Conservation (phyloP, 345 rosid species). For the Populus nigra region DNA sequence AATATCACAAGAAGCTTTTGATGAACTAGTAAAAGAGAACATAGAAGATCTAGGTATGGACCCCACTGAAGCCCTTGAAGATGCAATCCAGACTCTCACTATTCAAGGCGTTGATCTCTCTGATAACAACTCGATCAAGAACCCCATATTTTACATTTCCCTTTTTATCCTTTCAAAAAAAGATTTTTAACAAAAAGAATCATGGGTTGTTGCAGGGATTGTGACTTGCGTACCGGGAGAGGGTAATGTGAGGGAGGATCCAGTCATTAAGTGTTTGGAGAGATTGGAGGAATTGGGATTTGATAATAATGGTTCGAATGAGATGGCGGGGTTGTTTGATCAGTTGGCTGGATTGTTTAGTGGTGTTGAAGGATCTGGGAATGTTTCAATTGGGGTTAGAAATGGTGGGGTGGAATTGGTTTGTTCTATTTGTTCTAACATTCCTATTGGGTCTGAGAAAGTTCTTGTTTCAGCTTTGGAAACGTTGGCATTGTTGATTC, state of each 20-base stretch:
- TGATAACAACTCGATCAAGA: constrained; percentile 29
- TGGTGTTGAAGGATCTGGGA: constrained; percentile 44
- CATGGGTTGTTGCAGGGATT: constrained; percentile 46
- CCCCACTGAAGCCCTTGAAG: constrained; percentile 81
- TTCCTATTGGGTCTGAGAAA: constrained; percentile 25
- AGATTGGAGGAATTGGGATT: constrained; percentile 46
- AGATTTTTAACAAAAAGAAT: not conserved
- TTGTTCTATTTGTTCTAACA: constrained; percentile 58
- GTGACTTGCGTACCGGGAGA: constrained; percentile 75
- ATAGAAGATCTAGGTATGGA: constrained; percentile 87
- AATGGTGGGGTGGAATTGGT: constrained; percentile 67
- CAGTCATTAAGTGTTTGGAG: constrained; percentile 59
- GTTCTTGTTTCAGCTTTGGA: constrained; percentile 54
- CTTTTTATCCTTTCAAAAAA: not conserved
- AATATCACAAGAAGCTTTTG: constrained; percentile 87
- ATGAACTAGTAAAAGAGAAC: constrained; percentile 82
- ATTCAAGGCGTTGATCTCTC: constrained; percentile 96
- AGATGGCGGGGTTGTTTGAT: constrained; percentile 43
- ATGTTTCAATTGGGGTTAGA: constrained; percentile 57
- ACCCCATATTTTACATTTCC: not conserved
- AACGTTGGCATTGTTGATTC: constrained; percentile 52
- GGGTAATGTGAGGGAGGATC: constrained; percentile 52
- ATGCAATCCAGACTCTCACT: constrained; percentile 75
- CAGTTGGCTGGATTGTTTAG: constrained; percentile 41
- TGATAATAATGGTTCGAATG: constrained; percentile 36